These are phyloP conservation scores for Cydonia oblonga DNA, from an alignment of 331 rosid genomes.

Conservation along the genomic window DNA sequence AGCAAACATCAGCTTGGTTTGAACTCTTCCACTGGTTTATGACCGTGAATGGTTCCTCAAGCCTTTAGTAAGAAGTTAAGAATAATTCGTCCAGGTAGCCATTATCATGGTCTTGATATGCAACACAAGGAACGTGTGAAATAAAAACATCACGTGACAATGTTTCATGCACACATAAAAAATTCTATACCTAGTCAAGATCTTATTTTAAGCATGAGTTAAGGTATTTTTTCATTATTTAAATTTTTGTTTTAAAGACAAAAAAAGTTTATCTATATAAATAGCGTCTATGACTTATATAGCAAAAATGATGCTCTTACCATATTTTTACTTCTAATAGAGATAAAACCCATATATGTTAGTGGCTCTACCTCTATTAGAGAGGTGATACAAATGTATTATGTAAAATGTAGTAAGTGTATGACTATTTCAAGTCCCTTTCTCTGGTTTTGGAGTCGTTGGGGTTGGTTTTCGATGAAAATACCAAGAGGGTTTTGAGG, in stretches of 20 bases:
- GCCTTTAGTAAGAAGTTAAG: neutral
- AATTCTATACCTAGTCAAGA: neutral
- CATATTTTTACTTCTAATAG: no score
- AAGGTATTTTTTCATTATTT: neutral
- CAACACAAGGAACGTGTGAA: neutral
- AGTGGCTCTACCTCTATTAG: no score
- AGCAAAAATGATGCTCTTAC: neutral
- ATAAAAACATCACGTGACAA: neutral
- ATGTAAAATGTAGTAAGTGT: no score
- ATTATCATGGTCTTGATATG: neutral
- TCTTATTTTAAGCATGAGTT: neutral
- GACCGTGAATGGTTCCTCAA: constrained; percentile 1
- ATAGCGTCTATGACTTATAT: neutral
- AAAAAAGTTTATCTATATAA: neutral
- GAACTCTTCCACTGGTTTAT: constrained; percentile 1
- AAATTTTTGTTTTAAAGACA: neutral
- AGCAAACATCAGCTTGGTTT: constrained; percentile 3
- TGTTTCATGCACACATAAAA: neutral
- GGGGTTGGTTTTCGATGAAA: neutral
- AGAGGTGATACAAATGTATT: no score
- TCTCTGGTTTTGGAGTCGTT: neutral
- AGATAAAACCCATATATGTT: no score
- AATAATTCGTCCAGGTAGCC: neutral
- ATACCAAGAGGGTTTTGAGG: neutral
- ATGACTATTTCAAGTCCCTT: neutral